Conservation (phyloP, 2,329 filamentous ascomycete species). For the Albophoma yamanashiensis region DNA sequence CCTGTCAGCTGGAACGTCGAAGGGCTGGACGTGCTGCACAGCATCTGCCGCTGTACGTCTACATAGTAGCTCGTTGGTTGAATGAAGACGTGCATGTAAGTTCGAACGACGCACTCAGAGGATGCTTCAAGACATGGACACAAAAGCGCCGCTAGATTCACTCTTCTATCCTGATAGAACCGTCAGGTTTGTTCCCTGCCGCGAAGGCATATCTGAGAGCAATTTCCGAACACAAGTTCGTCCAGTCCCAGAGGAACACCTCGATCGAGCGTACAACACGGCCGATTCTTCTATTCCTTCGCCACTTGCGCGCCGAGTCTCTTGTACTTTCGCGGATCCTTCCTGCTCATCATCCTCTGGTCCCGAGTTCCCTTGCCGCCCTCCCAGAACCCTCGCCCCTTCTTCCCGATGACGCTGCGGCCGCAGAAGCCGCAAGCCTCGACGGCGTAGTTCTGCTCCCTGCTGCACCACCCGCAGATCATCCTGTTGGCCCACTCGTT, state of each 20-base stretch:
- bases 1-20: background rate
- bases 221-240: background rate
- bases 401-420: constrained; percentile 54
- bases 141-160: background rate
- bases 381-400: constrained; percentile 71
- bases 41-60: background rate
- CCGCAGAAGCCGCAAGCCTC: constrained; percentile 70
- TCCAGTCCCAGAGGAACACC: no score
- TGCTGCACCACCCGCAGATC: constrained; percentile 70
- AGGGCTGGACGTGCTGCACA: background rate
- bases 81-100: background rate
- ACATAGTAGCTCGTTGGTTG: background rate
- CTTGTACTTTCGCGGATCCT: constrained; percentile 66
- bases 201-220: background rate
- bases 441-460: constrained; percentile 69
- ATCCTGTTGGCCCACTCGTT: constrained; percentile 78
- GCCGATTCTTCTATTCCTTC: background rate
- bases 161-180: no score
- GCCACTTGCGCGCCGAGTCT: constrained; percentile 31
- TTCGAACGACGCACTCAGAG: background rate
- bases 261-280: no score
- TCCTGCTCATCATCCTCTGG: constrained; percentile 58
- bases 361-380: constrained; percentile 76
- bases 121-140: background rate
- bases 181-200: background rate